Percentiles rank a stretch among this genome's conserved stretches.
Evolutionary conservation across 345 rosid genomes (phyloP).

Genomic region (Gossypium raimondii): DNA sequence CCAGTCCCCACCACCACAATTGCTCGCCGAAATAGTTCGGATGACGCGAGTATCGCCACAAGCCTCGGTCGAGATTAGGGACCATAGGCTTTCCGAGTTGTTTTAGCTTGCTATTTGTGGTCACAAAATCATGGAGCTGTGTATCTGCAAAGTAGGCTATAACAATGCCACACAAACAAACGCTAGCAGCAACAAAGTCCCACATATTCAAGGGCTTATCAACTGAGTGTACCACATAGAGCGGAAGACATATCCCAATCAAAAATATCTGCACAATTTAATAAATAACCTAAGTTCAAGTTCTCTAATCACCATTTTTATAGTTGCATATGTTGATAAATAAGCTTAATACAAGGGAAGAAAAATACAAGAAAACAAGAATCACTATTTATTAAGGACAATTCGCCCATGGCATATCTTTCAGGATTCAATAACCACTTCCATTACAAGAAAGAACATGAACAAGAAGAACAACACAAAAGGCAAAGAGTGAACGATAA

Average conservation of each 20-base stretch:
- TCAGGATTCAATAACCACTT: too few relatives aligned
- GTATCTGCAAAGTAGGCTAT: slow-evolving; percentile 79
- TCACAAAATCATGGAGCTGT: slow-evolving; percentile 72
- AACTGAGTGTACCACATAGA: slow-evolving; percentile 53
- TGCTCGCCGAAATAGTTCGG: slow-evolving; percentile 97
- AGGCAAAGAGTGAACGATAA: too few relatives aligned
- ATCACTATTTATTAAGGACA: too few relatives aligned
- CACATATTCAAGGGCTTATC: slow-evolving; percentile 57
- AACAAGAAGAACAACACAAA: too few relatives aligned
- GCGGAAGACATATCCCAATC: slow-evolving; percentile 74
- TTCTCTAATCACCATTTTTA: background rate
- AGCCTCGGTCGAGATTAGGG: slow-evolving; percentile 64
- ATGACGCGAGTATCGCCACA: slow-evolving; percentile 84
- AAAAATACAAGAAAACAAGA: too few relatives aligned
- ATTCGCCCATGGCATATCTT: too few relatives aligned
- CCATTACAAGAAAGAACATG: too few relatives aligned
- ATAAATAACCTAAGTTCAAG: background rate
- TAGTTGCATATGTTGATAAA: background rate
- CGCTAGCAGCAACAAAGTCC: slow-evolving; percentile 57
- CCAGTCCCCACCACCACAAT: slow-evolving; percentile 99
- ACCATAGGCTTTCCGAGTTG: slow-evolving; percentile 65
- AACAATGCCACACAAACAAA: slow-evolving; percentile 58
- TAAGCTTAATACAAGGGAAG: too few relatives aligned
- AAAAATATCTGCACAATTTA: slow-evolving; percentile 62
- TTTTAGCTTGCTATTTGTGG: slow-evolving; percentile 55